Evolutionary conservation across 768 basidiomycete species (phyloP).

Genomic region (Mycena haematopus): DNA sequence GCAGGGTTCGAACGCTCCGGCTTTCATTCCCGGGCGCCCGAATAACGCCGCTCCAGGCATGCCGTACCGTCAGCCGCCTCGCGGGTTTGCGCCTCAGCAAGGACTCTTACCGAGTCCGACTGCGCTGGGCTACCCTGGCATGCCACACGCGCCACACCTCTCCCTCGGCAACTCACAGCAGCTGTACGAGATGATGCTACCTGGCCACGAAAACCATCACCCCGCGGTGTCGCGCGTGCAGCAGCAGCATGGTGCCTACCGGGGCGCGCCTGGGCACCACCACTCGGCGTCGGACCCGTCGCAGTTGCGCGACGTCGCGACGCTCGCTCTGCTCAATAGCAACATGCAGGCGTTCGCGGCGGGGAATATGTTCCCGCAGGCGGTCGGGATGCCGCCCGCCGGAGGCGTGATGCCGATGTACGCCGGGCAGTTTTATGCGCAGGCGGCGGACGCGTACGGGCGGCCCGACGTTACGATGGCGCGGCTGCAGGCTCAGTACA

Average conservation of each 20-base stretch:
- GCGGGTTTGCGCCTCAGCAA: constrained; percentile 57
- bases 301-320: constrained; percentile 70
- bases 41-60: constrained; percentile 52
- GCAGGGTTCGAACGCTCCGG: constrained; percentile 46
- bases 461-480: constrained; percentile 62
- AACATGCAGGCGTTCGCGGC: constrained; percentile 62
- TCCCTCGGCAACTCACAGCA: constrained; percentile 79
- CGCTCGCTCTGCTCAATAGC: constrained; percentile 66
- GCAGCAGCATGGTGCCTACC: constrained; percentile 79
- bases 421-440: constrained; percentile 72
- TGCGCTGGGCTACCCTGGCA: constrained; percentile 57
- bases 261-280: constrained; percentile 68
- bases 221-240: constrained; percentile 78
- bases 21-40: constrained; percentile 60
- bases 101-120: constrained; percentile 59
- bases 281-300: constrained; percentile 87
- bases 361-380: constrained; percentile 59
- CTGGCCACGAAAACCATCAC: constrained; percentile 60
- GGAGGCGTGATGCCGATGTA: constrained; percentile 58
- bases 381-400: constrained; percentile 50
- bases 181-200: constrained; percentile 81
- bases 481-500: constrained; percentile 70
- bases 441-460: constrained; percentile 65
- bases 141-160: constrained; percentile 68
- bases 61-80: constrained; percentile 66